Percentiles rank a stretch among this genome's conserved stretches.
Conservation (phyloP, 2,329 filamentous ascomycete genomes). For the Erysiphe pulchra region DNA sequence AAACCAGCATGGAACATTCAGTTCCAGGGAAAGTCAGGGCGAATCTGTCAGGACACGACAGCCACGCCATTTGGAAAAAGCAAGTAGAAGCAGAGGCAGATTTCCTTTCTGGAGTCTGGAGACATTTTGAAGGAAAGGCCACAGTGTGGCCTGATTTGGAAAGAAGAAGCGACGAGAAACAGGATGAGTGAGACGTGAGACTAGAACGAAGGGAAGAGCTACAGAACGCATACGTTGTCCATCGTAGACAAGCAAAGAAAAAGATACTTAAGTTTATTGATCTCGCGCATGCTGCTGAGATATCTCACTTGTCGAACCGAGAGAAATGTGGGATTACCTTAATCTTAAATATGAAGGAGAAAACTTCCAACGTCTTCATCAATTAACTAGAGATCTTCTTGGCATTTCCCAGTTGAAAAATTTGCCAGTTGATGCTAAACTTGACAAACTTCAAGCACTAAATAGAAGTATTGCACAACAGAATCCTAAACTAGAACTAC, state of each 20-base stretch:
- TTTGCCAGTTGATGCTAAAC: neutral
- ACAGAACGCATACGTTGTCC: neutral
- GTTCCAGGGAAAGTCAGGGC: neutral
- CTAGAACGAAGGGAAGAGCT: neutral
- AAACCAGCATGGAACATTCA: neutral
- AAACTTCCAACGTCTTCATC: neutral
- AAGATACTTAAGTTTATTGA: neutral
- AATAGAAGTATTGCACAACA: neutral
- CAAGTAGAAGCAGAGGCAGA: neutral
- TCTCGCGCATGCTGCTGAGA: neutral
- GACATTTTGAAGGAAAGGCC: neutral
- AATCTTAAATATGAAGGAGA: neutral
- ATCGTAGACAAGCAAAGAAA: neutral
- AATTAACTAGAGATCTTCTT: neutral
- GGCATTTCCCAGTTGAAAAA: neutral
- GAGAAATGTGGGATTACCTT: neutral
- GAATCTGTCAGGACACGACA: neutral
- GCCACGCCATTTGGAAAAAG: neutral
- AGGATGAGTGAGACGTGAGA: neutral
- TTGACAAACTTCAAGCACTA: slow-evolving; percentile 1
- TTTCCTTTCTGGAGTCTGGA: neutral
- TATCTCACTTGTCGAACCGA: neutral
- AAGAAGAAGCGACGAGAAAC: neutral
- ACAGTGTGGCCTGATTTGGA: neutral
- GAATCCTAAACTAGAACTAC: neutral